phyloP scores from a whole-genome alignment of 148 eudicot genomes.

The Rhododendron ovatum region DNA sequence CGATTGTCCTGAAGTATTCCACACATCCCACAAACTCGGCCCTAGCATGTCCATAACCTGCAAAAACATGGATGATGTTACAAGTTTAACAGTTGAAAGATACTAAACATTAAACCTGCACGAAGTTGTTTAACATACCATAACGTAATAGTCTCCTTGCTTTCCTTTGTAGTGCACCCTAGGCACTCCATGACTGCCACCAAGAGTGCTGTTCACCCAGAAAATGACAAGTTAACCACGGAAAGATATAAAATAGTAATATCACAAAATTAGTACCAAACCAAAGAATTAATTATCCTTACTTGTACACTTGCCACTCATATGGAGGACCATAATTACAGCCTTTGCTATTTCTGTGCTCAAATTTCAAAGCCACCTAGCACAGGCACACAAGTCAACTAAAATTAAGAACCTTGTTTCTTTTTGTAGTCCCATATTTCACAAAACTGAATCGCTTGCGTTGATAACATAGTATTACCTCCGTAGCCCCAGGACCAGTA shows the following conservation, averaged over 20 bases:
- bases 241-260: background rate
- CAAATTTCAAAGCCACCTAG: conserved; percentile 89
- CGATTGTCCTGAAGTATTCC: conserved; percentile 91
- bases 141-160: conserved; percentile 85
- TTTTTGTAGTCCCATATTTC: background rate
- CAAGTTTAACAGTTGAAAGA: background rate
- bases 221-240: background rate
- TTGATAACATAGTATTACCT: conserved; percentile 38
- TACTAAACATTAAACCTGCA: background rate
- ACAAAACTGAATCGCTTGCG: background rate
- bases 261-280: background rate
- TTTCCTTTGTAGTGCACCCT: conserved; percentile 84
- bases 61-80: conserved; percentile 12
- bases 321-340: conserved; percentile 89
- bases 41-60: conserved; percentile 98
- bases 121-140: conserved; percentile 41
- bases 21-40: conserved; percentile 95
- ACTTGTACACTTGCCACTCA: conserved; percentile 97
- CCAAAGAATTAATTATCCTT: conserved; percentile 17
- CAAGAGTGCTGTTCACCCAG: conserved; percentile 59
- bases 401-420: background rate
- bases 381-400: background rate
- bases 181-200: conserved; percentile 90
- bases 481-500: conserved; percentile 61
- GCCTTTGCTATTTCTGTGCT: conserved; percentile 89